Conservation (phyloP, 257 asterid genomes). For the Nicotiana tomentosiformis region DNA sequence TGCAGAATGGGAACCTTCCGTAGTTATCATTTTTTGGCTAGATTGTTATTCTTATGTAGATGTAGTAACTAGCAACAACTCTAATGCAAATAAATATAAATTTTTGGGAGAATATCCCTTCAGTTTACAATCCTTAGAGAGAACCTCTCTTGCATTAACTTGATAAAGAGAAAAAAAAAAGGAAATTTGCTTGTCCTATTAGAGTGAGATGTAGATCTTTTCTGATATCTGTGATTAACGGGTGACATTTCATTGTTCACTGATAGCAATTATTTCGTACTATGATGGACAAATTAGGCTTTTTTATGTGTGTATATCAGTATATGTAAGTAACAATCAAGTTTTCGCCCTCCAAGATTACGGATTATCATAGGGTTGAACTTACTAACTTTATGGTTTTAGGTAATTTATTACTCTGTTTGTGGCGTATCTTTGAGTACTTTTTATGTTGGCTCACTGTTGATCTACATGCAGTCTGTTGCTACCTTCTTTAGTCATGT, state of each 20-base stretch:
- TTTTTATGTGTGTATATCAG: neutral
- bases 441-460: neutral
- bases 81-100: neutral
- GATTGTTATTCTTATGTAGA: neutral
- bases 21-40: neutral
- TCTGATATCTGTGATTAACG: neutral
- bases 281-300: neutral
- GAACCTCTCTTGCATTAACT: too few species aligned
- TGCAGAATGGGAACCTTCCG: neutral
- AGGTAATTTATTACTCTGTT: neutral
- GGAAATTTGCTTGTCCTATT: neutral
- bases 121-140: neutral
- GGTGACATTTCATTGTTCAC: neutral
- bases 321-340: neutral
- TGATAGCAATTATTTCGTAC: neutral
- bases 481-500: conserved; percentile 93
- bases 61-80: neutral
- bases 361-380: neutral
- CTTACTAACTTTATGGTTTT: neutral
- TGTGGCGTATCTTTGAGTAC: neutral
- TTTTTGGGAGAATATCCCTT: neutral
- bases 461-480: conserved; percentile 53
- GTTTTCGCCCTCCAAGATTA: neutral
- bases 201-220: neutral
- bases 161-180: too few species aligned